Conservation (phyloP, 768 basidiomycete genomes). For the Pleurotus ostreatus region DNA sequence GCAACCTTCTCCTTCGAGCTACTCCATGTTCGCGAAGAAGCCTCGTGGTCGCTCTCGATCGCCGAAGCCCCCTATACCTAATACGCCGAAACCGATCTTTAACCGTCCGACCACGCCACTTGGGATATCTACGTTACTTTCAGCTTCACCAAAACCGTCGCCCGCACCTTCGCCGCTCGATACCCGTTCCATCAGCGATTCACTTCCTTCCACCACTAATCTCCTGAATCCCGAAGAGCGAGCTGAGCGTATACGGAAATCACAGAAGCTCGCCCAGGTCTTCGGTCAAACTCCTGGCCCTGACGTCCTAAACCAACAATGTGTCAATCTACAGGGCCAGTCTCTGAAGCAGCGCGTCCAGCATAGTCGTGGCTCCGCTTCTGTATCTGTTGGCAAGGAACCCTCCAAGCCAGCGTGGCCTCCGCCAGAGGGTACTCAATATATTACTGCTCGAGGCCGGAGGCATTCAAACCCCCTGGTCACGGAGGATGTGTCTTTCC, state of each 20-base stretch:
- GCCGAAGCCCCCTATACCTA: conserved; percentile 42
- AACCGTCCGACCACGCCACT: conserved; percentile 25
- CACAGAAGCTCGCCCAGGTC: conserved; percentile 77
- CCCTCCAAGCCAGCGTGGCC: conserved; percentile 26
- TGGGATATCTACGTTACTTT: conserved; percentile 11
- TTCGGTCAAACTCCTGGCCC: conserved; percentile 65
- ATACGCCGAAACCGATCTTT: conserved; percentile 43
- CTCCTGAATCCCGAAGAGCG: conserved; percentile 60
- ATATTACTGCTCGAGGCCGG: conserved; percentile 28
- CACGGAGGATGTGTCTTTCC: conserved; percentile 40
- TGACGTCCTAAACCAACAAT: conserved; percentile 31
- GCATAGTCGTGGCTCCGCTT: conserved; percentile 15
- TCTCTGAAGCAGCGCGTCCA: not conserved
- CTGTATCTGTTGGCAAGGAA: conserved; percentile 17
- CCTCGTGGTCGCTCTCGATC: conserved; percentile 23
- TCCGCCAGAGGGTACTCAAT: conserved; percentile 24
- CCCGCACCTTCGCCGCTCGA: conserved; percentile 5
- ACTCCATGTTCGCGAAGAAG: conserved; percentile 2
- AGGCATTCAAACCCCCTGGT: conserved; percentile 55
- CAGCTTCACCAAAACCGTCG: conserved; percentile 7
- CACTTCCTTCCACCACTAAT: conserved; percentile 64
- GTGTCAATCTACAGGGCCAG: conserved; percentile 9
- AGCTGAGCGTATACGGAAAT: conserved; percentile 66
- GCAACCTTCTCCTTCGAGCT: conserved; percentile 15
- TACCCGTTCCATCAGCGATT: not conserved